A percentile compares a stretch with the other conserved stretches of the same genome.
Evolutionary conservation across 2,329 filamentous ascomycete genomes (phyloP).

Genomic region (Aciculosporium take): DNA sequence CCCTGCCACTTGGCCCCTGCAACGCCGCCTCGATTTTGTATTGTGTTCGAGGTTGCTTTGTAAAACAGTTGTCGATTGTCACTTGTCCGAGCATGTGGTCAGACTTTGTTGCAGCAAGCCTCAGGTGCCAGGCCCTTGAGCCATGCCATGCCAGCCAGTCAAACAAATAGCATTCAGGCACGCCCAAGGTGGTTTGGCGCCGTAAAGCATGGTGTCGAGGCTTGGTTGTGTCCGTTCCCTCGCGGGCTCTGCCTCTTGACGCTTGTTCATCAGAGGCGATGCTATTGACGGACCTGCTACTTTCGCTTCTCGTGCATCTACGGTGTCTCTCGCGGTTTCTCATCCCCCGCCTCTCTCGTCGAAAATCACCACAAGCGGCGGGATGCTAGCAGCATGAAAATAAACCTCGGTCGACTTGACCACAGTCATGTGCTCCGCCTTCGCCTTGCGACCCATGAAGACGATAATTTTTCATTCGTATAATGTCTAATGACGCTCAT

Average conservation of each 20-base stretch:
- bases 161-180: neutral
- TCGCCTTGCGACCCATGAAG: neutral
- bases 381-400: neutral
- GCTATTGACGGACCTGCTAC: neutral
- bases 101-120: no score
- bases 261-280: neutral
- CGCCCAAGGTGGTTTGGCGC: neutral
- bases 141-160: no score
- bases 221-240: neutral
- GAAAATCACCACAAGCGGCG: neutral
- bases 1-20: no score
- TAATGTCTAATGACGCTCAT: constrained; percentile 22
- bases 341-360: neutral
- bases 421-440: neutral
- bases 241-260: neutral
- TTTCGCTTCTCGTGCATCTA: neutral
- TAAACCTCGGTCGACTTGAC: neutral
- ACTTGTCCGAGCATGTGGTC: no score
- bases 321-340: neutral
- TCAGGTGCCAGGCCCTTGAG: no score
- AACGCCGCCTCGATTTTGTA: no score
- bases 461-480: constrained; percentile 9
- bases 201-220: neutral
- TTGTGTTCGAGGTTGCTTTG: no score
- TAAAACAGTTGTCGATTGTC: no score